Evolutionary conservation across 805 yeast species (phyloP).

Genomic region (Yarrowia sp.): DNA sequence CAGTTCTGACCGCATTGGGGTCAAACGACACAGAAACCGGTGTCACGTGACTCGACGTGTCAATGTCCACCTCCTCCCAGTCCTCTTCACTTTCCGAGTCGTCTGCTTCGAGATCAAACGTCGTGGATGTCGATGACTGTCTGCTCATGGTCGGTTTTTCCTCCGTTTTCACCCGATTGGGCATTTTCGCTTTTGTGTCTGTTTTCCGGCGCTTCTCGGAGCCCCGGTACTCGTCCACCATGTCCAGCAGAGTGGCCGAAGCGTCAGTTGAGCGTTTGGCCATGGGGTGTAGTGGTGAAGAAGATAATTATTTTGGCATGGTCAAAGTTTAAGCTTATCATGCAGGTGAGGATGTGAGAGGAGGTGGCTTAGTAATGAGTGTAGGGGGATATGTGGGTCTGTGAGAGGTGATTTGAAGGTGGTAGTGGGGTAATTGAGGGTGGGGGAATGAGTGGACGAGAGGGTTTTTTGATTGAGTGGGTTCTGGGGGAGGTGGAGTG

Average conservation of each 20-base stretch:
- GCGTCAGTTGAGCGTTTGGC: neutral
- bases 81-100: slow-evolving; percentile 8
- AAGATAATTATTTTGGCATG: neutral
- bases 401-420: neutral
- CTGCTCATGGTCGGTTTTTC: neutral
- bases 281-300: neutral
- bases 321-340: neutral
- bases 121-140: neutral
- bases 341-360: neutral
- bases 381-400: neutral
- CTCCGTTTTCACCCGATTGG: too few species aligned
- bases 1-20: neutral
- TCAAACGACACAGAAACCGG: neutral
- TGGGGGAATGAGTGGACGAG: too few species aligned
- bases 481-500: too few species aligned
- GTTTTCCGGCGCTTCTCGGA: neutral
- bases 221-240: slow-evolving; percentile 8
- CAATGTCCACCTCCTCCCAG: slow-evolving; percentile 23
- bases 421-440: too few species aligned
- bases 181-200: neutral
- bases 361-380: too few species aligned
- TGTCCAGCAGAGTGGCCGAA: neutral
- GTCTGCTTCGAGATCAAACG: neutral
- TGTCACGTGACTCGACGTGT: neutral
- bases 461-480: too few species aligned